Evolutionary conservation across 108 stramenopile genomes (phyloP).

Genomic region (Fistulifera solaris): DNA sequence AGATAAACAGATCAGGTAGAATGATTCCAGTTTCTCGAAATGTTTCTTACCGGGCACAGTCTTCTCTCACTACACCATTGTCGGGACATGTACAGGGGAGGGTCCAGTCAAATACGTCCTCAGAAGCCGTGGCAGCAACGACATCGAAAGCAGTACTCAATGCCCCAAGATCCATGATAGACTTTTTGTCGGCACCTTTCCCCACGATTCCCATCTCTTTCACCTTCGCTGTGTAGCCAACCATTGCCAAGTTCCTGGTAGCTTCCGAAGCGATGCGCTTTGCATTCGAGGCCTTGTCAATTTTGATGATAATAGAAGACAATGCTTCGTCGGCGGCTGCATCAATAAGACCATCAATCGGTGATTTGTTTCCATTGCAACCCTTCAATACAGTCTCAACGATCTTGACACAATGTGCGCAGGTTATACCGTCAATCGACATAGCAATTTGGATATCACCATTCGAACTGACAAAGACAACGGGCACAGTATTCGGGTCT

Average conservation of each 20-base stretch:
- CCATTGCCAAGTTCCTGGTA: conserved; percentile 72
- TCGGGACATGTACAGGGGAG: conserved; percentile 71
- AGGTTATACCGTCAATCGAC: conserved; percentile 77
- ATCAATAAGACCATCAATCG: conserved; percentile 76
- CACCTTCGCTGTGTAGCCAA: conserved; percentile 74
- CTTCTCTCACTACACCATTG: conserved; percentile 61
- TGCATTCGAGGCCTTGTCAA: conserved; percentile 42
- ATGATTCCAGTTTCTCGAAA: no score
- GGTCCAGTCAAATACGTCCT: conserved; percentile 65
- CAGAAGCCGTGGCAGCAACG: conserved; percentile 28
- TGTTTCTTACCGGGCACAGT: conserved; percentile 71
- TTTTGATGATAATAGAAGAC: conserved; percentile 52
- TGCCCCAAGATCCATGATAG: conserved; percentile 26
- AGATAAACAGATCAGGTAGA: neutral
- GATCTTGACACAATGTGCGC: conserved; percentile 86
- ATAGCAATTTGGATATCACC: conserved; percentile 73
- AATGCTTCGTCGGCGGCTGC: conserved; percentile 70
- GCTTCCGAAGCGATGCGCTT: conserved; percentile 74
- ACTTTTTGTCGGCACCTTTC: conserved; percentile 22
- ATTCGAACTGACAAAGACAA: conserved; percentile 50
- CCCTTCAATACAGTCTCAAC: conserved; percentile 84
- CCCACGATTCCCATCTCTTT: conserved; percentile 48
- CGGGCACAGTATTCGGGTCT: conserved; percentile 64
- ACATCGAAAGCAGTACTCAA: conserved; percentile 46
- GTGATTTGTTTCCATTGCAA: conserved; percentile 75